phyloP scores from a whole-genome alignment of 768 basidiomycete genomes.

The Thelephora aurantiotincta region DNA sequence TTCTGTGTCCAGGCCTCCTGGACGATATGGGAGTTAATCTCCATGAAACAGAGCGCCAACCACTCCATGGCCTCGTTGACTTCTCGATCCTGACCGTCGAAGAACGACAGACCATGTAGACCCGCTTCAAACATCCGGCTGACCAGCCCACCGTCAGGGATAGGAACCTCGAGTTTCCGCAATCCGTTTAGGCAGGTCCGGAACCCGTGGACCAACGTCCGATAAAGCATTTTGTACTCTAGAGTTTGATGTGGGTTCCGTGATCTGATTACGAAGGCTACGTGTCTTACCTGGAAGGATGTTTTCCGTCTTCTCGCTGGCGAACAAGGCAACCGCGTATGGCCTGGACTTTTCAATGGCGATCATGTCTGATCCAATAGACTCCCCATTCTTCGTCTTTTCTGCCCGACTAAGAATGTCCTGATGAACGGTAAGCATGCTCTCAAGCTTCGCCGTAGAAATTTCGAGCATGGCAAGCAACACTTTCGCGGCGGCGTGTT shows the following conservation, averaged over 20 bases:
- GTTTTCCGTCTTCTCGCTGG: constrained; percentile 72
- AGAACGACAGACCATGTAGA: constrained; percentile 73
- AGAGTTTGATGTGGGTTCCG: constrained; percentile 4
- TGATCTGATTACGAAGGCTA: constrained; percentile 1
- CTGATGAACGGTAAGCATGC: constrained; percentile 51
- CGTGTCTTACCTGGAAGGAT: constrained; percentile 53
- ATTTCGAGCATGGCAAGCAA: constrained; percentile 68
- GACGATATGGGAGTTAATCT: constrained; percentile 84
- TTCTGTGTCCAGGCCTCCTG: constrained; percentile 94
- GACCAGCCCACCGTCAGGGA: constrained; percentile 77
- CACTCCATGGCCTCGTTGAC: constrained; percentile 75
- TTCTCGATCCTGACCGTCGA: constrained; percentile 52
- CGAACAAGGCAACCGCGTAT: constrained; percentile 61
- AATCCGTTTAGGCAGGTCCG: constrained; percentile 64
- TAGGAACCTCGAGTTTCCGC: constrained; percentile 64
- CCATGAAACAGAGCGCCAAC: constrained; percentile 57
- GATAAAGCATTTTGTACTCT: constrained; percentile 82
- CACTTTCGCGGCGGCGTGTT: constrained; percentile 53
- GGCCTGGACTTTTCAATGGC: constrained; percentile 81
- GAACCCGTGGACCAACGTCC: constrained; percentile 80
- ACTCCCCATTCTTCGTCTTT: constrained; percentile 24
- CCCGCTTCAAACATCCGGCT: constrained; percentile 79
- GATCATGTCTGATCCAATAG: constrained; percentile 35
- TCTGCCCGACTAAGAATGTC: constrained; percentile 40
- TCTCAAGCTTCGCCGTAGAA: constrained; percentile 73